A percentile compares a stretch with the other conserved stretches of the same genome.
These are phyloP conservation scores for Botrytis pseudocinerea DNA, from an alignment of 2,329 filamentous ascomycete genomes.

Conservation along the genomic window DNA sequence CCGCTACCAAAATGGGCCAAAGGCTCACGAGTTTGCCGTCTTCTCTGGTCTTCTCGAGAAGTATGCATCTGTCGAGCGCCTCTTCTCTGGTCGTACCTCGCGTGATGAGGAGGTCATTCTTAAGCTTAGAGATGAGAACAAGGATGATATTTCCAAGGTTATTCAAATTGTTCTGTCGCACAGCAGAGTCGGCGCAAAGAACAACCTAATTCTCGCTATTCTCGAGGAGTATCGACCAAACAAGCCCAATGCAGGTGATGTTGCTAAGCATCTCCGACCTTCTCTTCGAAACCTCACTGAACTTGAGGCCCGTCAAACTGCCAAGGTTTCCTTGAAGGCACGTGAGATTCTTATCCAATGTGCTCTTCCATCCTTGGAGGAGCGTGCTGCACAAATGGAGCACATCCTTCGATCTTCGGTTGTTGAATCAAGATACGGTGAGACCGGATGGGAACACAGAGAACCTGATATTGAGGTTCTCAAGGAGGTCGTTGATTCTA, in stretches of 20 bases:
- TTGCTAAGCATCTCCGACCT: slow-evolving; percentile 82
- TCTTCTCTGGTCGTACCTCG: slow-evolving; percentile 81
- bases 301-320: slow-evolving; percentile 77
- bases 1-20: slow-evolving; percentile 82
- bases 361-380: slow-evolving; percentile 91
- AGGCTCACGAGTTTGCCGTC: slow-evolving; percentile 82
- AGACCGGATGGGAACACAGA: slow-evolving; percentile 94
- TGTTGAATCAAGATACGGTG: slow-evolving; percentile 93
- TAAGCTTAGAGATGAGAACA: slow-evolving; percentile 92
- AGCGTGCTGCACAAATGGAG: slow-evolving; percentile 95
- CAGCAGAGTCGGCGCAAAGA: slow-evolving; percentile 89
- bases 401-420: slow-evolving; percentile 96
- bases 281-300: slow-evolving; percentile 85
- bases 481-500: slow-evolving; percentile 97
- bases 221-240: slow-evolving; percentile 94
- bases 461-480: slow-evolving; percentile 87
- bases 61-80: slow-evolving; percentile 80
- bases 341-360: slow-evolving; percentile 97
- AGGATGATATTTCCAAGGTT: slow-evolving; percentile 83
- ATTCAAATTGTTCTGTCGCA: slow-evolving; percentile 91
- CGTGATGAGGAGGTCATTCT: slow-evolving; percentile 94
- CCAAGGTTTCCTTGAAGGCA: slow-evolving; percentile 96
- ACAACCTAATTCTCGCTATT: slow-evolving; percentile 86
- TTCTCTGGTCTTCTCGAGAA: slow-evolving; percentile 77
- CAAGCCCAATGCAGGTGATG: slow-evolving; percentile 83